Evolutionary conservation across 768 basidiomycete species (phyloP), one percentile per base, ranked within the genome.

Genomic region (Russula foetens): DNA sequence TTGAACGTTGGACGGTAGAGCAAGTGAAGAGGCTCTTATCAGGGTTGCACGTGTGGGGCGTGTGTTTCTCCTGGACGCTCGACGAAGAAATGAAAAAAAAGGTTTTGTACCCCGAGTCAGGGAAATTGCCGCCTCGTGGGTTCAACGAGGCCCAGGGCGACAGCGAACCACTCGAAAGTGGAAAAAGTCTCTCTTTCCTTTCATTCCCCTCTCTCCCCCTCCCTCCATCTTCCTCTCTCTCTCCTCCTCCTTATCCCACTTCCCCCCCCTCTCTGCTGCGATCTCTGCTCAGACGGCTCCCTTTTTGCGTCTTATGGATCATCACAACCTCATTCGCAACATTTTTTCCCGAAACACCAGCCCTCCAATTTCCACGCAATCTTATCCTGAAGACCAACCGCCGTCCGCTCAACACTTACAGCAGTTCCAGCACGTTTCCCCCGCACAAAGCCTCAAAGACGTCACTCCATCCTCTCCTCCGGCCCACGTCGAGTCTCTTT

Each of bases 401-500:
- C 58, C 41, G 50, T 59, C 57, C 31, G n/a, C 58, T 45, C 65
- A 66, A 47, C 58, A 61, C 24, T 61, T 48, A 33, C 28, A 39
- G 63, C 62, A 66, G 62, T 53, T 75, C 63, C 71, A 71, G 65
- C 68, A 73, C 63, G 71, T 66, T 54, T 70, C 73, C 14, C 68
- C 71, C 23, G 56, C 69, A 6, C 70, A 69, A 59, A 68, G 70
- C 33, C 56, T 69, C 53, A 69, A 74, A 66, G 76, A 79, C 56
- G 63, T 74, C 33, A 67, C 78, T 28, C 74, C 71, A 43, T 75
- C 76, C 46, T 75, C 80, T 39, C 77, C 84, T 62, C 76, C 82
- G 33, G 81, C 74, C 65, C 79, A 85, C 63, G 80, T 90, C 67
- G 87, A 89, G 63, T 79, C 84, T 53, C 78, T 90, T 23, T 86